Evolutionary conservation across 2,329 filamentous ascomycete genomes (phyloP), one percentile per base, ranked within the genome.

Genomic region (Stenocarpella maydis): DNA sequence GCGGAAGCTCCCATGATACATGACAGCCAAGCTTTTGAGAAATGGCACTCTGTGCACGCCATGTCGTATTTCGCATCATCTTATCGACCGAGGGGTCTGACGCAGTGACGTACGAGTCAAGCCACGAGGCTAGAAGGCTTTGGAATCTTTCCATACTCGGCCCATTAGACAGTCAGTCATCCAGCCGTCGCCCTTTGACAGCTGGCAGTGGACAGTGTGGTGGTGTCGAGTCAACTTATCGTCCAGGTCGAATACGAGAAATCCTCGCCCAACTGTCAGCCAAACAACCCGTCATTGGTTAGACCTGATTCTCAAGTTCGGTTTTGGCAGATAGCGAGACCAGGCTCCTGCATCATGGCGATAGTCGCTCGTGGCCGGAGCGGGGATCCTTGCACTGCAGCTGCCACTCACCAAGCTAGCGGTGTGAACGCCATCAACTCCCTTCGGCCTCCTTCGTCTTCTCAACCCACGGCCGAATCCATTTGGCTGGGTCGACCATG

Each of bases 221-320:
- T 47, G 67, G 63, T 71, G 69, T 71, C 55, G 63, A 71, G 67
- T 60, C 43, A 69, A 64, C 49, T 63, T 50, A 69, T 52, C 50
- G 41, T 47, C 55, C n/a, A 53, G 5, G 41, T 69, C 61, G 52
- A 71, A 70, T 69, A 69, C 67, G 63, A 67, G 67, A 39, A 69
- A 24, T 60, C 61, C 39, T 69, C 31, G 54, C 43, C 47, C 39
- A 55, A 53, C 8, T 52, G 67, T 69, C 69, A 71, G 69, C 67
- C 55, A 31, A 60, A 19, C 28, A 49, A 24, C 31, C 65, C 65
- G 24, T 17, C 68, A 70, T 71, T 71, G 65, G 70, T 41, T 67
- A 64, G 55, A 26, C 37, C 50, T 37, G 52, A 34, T 52, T 58
- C 24, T 47, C 43, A 55, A 61, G 58, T 67, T 67, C 64, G 31